A percentile compares a stretch with the other conserved stretches of the same genome.
These are phyloP conservation scores for Candida dajiaensis DNA, from an alignment of 805 yeast genomes.

Conservation along the genomic window DNA sequence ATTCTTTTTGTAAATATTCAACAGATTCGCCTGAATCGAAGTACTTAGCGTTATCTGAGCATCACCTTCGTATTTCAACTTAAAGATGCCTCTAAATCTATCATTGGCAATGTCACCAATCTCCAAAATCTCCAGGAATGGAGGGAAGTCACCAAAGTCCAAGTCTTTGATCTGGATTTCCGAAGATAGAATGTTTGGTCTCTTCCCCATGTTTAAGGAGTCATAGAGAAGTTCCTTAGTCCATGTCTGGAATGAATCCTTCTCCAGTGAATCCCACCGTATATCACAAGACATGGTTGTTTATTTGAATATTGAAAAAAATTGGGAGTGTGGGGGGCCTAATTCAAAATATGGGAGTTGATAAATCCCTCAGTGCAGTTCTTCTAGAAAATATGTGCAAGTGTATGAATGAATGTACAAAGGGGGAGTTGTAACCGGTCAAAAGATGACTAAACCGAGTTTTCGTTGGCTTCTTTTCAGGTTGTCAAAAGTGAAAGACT, in stretches of 20 bases:
- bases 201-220: constrained; percentile 66
- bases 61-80: constrained; percentile 69
- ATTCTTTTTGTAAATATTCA: constrained; percentile 50
- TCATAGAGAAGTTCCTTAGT: constrained; percentile 61
- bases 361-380: no score
- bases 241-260: constrained; percentile 55
- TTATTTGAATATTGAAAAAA: not conserved
- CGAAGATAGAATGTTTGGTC: constrained; percentile 67
- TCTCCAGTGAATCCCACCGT: constrained; percentile 70
- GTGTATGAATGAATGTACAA: no score
- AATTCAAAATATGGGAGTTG: no score
- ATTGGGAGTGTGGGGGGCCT: no score
- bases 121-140: constrained; percentile 71
- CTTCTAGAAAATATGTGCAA: no score
- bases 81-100: constrained; percentile 76
- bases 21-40: constrained; percentile 78
- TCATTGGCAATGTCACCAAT: constrained; percentile 77
- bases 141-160: constrained; percentile 69
- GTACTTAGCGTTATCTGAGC: constrained; percentile 71
- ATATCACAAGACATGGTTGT: constrained; percentile 65
- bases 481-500: no score
- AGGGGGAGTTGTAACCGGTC: no score
- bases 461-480: no score
- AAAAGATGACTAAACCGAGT: no score
- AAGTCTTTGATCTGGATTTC: constrained; percentile 62